Conservation (phyloP, 208 protist genomes). For the Crithidia brevicula region DNA sequence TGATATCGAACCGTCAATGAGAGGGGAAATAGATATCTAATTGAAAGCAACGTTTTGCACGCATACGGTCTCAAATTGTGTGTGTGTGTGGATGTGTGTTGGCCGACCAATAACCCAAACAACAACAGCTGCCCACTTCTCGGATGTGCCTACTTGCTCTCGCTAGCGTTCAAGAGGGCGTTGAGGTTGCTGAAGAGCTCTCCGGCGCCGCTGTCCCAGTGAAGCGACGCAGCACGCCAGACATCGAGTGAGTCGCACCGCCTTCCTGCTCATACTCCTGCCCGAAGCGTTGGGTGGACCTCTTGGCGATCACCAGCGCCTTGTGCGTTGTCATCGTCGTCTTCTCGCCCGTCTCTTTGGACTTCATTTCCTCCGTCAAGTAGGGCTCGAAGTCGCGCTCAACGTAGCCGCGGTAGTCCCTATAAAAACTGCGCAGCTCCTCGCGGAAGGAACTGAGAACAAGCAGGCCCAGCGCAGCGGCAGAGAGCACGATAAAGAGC, state of each 20-base stretch:
- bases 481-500: constrained; percentile 30
- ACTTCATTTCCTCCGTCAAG: constrained; percentile 31
- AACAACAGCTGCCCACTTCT: too few species aligned
- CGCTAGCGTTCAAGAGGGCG: not conserved
- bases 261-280: constrained; percentile 51
- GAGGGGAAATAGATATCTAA: too few species aligned
- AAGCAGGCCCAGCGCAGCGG: constrained; percentile 40
- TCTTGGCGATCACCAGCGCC: constrained; percentile 64
- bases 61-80: too few species aligned
- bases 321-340: constrained; percentile 40
- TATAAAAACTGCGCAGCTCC: constrained; percentile 35
- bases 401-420: constrained; percentile 34
- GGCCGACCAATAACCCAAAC: too few species aligned
- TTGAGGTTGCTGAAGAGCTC: not conserved
- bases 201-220: not conserved
- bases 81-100: too few species aligned
- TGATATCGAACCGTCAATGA: too few species aligned
- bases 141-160: too few species aligned
- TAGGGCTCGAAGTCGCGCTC: constrained; percentile 45
- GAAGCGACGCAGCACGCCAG: constrained; percentile 16
- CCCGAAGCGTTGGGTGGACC: constrained; percentile 60
- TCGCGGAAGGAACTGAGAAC: constrained; percentile 52
- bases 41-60: too few species aligned
- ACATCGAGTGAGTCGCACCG: constrained; percentile 35
- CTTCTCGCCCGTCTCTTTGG: constrained; percentile 16